Evolutionary conservation across 2,329 filamentous ascomycete genomes (phyloP), one percentile per base, ranked within the genome.

Genomic region (Scorias spongiosa): DNA sequence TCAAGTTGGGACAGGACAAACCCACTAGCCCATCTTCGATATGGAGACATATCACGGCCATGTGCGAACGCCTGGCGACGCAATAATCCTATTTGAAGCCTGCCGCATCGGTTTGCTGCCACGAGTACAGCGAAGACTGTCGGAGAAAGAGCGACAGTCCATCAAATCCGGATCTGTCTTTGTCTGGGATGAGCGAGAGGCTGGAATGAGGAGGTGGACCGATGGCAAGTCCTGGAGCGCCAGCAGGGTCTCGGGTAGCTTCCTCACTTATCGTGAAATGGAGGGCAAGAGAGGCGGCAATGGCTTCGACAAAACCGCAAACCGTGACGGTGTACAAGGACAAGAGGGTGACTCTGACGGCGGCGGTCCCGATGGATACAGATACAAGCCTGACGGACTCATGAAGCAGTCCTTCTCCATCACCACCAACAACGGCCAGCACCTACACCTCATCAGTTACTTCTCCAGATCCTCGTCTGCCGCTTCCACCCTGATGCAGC

Each of bases 331-430:
- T 54, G 79, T 78, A 47, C 78, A 81, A 50, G 78, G 76, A 26
- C 86, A 93, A 56, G 88, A 91, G 41, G 84, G 87, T 51, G 81
- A 84, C 43, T 82, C 69, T 44, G 86, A 93, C 56, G 74, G 76
- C 51, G 12, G 12, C 6, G 76, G 76, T 8, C 85, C 84, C 0
- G 87, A 94, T 61, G 87, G 87, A 37, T 94, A 94, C 63, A 74
- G 86, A 50, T 94, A 94, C 67, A 98, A 95, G 71, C 84, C 82
- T 9, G 91, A 98, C 57, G 91, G 91, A 1, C 74, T 98, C 3
- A 95, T 96, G 87, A 98, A 98, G 74, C 91, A 98, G 66, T 96
- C 91, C 0, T 98, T 96, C 72, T 96, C 89, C 67, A 96, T 98
- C 66, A 95, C 88, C 17, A 96, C 91, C 1, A 86, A 84, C 1